These are phyloP conservation scores for Rhynchospora breviuscula DNA, from an alignment of 176 grass and related monocot genomes.

Conservation along the genomic window DNA sequence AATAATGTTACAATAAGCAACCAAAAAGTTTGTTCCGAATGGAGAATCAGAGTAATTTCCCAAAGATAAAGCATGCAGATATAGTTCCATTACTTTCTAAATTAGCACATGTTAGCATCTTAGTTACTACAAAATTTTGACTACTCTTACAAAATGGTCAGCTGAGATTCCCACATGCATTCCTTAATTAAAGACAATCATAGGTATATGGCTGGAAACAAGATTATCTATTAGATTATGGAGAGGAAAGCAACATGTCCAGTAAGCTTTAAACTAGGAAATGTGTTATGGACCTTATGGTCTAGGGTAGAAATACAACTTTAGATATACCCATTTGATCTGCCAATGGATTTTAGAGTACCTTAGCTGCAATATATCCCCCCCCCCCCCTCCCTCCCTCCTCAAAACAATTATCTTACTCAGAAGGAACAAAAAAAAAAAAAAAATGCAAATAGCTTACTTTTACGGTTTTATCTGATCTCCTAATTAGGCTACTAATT, in stretches of 20 bases:
- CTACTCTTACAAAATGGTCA: background rate
- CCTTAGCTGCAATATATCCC: background rate
- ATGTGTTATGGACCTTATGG: too few species aligned
- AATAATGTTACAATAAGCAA: conserved; percentile 1
- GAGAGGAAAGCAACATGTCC: too few species aligned
- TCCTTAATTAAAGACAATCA: background rate
- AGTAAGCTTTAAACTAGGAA: too few species aligned
- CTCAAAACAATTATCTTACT: background rate
- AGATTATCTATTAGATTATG: too few species aligned
- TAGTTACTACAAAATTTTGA: background rate
- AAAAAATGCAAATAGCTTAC: too few species aligned
- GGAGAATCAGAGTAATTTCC: background rate
- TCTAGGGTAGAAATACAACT: too few species aligned
- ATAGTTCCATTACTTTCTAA: background rate
- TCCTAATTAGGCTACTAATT: background rate
- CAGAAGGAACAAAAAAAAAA: too few species aligned
- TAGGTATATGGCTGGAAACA: too few species aligned
- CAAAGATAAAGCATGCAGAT: background rate
- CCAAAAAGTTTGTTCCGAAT: background rate
- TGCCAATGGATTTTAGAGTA: too few species aligned
- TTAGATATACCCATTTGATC: too few species aligned
- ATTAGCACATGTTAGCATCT: background rate
- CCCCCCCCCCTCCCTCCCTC: too few species aligned
- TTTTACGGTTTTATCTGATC: too few species aligned
- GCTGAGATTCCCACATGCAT: background rate